Conservation (phyloP, 768 basidiomycete genomes). For the Mycena rebaudengoi region DNA sequence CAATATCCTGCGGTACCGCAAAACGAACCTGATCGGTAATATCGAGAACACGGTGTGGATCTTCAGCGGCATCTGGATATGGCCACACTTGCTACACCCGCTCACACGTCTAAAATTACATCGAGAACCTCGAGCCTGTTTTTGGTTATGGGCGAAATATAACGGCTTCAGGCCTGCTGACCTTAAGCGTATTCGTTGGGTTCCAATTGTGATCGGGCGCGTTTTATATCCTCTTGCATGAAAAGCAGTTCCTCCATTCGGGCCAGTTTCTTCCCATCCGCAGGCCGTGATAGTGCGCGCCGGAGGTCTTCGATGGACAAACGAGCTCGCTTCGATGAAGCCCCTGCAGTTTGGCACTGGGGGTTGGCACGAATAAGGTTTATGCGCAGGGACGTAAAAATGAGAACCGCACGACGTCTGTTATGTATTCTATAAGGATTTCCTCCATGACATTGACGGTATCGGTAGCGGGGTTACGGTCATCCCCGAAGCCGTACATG, state of each 20-base stretch:
- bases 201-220: conserved; percentile 82
- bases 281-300: conserved; percentile 79
- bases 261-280: conserved; percentile 93
- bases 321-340: conserved; percentile 73
- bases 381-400: conserved; percentile 7
- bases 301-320: conserved; percentile 88
- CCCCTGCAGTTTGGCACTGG: conserved; percentile 80
- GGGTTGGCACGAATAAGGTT: conserved; percentile 15
- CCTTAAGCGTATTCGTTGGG: too few species aligned
- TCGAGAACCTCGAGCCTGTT: neutral
- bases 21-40: conserved; percentile 10
- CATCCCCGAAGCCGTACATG: conserved; percentile 96
- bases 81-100: too few species aligned
- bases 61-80: too few species aligned
- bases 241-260: conserved; percentile 92
- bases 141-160: neutral
- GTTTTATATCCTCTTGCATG: conserved; percentile 94
- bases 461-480: conserved; percentile 86
- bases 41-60: neutral
- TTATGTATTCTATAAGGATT: conserved; percentile 89
- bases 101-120: conserved; percentile 17
- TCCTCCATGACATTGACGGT: conserved; percentile 94
- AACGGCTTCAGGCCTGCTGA: too few species aligned
- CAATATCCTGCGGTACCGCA: conserved; percentile 18
- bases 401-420: conserved; percentile 78